phyloP scores from a whole-genome alignment of 148 eudicot species.

The Salicornia ramosissima region DNA sequence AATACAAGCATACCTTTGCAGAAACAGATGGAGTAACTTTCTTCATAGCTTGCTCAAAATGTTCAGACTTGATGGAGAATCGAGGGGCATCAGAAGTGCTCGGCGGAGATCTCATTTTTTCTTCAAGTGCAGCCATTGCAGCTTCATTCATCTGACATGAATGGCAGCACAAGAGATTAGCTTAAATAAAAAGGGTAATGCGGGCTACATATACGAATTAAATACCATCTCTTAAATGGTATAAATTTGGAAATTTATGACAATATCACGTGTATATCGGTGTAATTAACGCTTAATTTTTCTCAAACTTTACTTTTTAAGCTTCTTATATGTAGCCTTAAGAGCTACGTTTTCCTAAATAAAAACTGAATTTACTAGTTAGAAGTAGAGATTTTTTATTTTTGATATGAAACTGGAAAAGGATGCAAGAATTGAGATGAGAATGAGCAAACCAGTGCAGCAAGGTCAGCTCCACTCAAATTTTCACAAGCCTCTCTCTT shows the following conservation, averaged over 20 bases:
- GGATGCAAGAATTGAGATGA: not conserved
- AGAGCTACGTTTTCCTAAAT: too few relatives aligned
- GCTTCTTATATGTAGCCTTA: too few relatives aligned
- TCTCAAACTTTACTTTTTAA: too few relatives aligned
- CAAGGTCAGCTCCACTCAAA: constrained; percentile 87
- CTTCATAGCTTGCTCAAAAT: constrained; percentile 34
- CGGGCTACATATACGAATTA: too few relatives aligned
- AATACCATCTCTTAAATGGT: too few relatives aligned
- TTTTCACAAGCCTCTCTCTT: constrained; percentile 45
- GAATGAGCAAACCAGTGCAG: constrained; percentile 53
- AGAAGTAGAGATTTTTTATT: not conserved
- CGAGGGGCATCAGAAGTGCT: constrained; percentile 11
- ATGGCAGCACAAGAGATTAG: not conserved
- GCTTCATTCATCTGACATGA: constrained; percentile 67
- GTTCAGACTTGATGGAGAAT: constrained; percentile 29
- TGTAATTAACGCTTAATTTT: too few relatives aligned
- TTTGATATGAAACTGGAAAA: not conserved
- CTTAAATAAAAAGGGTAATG: not conserved
- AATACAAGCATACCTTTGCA: constrained; percentile 25
- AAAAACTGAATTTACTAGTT: not conserved
- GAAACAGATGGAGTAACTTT: constrained; percentile 42
- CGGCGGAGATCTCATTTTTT: constrained; percentile 25
- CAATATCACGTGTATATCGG: too few relatives aligned
- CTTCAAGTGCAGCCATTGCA: constrained; percentile 64
- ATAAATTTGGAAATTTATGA: too few relatives aligned